Conservation (phyloP, 306 rosid genomes). For the Ochetophila trinervis region DNA sequence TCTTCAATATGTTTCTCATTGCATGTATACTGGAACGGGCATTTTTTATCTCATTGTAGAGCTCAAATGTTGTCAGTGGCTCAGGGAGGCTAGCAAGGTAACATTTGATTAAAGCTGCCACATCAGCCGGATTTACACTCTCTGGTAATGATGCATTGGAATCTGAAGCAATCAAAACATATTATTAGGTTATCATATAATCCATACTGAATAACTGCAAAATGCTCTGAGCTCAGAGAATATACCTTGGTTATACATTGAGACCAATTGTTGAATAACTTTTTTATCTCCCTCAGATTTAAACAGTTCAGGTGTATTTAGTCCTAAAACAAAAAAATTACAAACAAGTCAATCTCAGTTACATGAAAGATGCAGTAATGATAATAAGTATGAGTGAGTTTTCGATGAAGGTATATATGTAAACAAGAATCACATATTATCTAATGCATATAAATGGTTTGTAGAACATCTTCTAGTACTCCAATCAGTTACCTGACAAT, state of each 20-base stretch:
- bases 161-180: conserved; percentile 45
- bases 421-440: background rate
- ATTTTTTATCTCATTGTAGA: conserved; percentile 64
- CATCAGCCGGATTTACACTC: conserved; percentile 70
- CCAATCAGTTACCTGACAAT: conserved; percentile 67
- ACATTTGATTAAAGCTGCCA: conserved; percentile 82
- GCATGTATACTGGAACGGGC: conserved; percentile 71
- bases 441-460: background rate
- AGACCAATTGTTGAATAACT: conserved; percentile 77
- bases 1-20: conserved; percentile 73
- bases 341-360: background rate
- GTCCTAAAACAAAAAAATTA: conserved; percentile 46
- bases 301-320: conserved; percentile 66
- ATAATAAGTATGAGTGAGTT: background rate
- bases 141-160: conserved; percentile 70
- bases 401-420: background rate
- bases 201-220: conserved; percentile 24
- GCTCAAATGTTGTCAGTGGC: conserved; percentile 82
- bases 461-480: conserved; percentile 19
- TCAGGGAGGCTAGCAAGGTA: conserved; percentile 95
- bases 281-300: conserved; percentile 83
- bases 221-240: conserved; percentile 18
- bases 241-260: conserved; percentile 82
- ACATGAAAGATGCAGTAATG: background rate
- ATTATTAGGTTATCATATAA: conserved; percentile 14